These are phyloP conservation scores for Mucor lusitanicus DNA, from an alignment of 371 early-diverging fungal genomes.

Conservation along the genomic window DNA sequence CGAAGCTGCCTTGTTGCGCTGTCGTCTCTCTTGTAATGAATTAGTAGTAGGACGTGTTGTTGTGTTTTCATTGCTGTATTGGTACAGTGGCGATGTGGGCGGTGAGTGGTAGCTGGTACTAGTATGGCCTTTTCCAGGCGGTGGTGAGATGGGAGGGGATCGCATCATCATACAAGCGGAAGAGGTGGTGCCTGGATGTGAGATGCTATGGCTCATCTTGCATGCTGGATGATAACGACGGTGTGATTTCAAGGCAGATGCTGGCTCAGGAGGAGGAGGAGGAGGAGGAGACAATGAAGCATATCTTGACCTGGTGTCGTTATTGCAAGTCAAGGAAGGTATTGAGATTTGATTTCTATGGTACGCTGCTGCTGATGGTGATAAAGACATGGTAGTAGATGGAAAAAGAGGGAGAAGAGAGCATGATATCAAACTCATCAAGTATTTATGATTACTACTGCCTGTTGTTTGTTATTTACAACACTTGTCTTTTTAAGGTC, in stretches of 20 bases:
- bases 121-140: not conserved
- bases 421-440: not conserved
- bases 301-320: not conserved
- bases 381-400: not conserved
- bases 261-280: not conserved
- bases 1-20: constrained; percentile 64
- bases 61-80: not conserved
- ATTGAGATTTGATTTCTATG: constrained; percentile 22
- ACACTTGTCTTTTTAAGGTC: not conserved
- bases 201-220: not conserved
- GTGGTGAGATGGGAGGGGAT: constrained; percentile 9
- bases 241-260: not conserved
- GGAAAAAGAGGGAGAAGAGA: not conserved
- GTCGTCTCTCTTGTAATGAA: constrained; percentile 52
- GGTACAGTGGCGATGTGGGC: not conserved
- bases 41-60: not conserved
- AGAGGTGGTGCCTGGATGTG: not conserved
- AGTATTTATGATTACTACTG: not conserved
- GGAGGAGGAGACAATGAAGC: not conserved
- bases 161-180: not conserved
- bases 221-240: not conserved
- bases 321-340: constrained; percentile 19
- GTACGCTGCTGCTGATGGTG: not conserved
- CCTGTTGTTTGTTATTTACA: not conserved
- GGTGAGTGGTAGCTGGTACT: not conserved